Evolutionary conservation across 345 rosid genomes (phyloP), one percentile per base, ranked within the genome.

Genomic region (Eucalyptus fibrosa): DNA sequence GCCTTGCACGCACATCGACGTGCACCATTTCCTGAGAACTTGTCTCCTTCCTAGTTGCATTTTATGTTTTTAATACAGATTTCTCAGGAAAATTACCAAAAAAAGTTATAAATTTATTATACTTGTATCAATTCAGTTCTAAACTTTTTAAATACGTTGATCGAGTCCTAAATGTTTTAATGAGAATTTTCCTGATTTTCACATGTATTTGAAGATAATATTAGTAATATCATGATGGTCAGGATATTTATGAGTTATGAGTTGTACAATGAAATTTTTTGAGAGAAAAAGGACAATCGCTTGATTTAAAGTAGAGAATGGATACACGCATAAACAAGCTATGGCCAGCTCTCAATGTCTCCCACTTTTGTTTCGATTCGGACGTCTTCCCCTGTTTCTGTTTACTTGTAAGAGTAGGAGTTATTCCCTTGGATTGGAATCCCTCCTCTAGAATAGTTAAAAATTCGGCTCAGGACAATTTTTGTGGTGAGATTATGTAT

Each of bases 81-180:
- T 24, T 24, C 7, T 56, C 1, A 3, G 13, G 6, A 56, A 56
- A 24, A 56, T 56, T 56, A 56, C 1, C 30, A 56, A 56, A 56
- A 56, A 56, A 10, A 4, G 1, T 24, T 26, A 3, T 10, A 4
- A 24, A 24, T 24, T 0, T 9, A 56, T 10, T 56, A 5, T 2
- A 5, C 0, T 5, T 10, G 30, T 56, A 56, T 56, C 1, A 2
- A 1, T 56, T 24, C 6, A 23, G 1, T 56, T 56, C 30, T 9
- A 56, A 56, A 56, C 1, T 0, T 56, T 56, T 24, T 56, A 56
- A 24, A 56, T 4, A 11, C 2, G 1, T 2, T 24, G 30, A 56
- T 56, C 2, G 7, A 56, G 62, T 56, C 30, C 12, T 56, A 56
- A 56, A 56, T 8, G 2, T 56, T 56, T 56, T 56, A 4, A 56